Conservation (phyloP, 2,329 filamentous ascomycete genomes). For the Calonectria leucothoes region DNA sequence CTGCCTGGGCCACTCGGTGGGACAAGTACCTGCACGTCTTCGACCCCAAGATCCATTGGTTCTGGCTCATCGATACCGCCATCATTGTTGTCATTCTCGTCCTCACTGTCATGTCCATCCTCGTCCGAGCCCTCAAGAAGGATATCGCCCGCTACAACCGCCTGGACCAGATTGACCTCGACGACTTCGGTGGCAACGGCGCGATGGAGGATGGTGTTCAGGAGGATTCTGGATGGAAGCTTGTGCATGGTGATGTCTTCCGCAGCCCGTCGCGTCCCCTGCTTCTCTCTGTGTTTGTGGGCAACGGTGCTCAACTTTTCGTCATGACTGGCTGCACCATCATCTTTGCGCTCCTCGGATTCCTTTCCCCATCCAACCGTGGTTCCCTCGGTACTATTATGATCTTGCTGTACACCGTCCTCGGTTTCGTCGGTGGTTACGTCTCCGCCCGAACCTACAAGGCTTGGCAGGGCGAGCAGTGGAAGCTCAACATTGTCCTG, state of each 20-base stretch:
- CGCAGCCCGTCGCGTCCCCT: slow-evolving; percentile 86
- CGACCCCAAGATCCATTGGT: slow-evolving; percentile 99
- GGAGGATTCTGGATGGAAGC: slow-evolving; percentile 98
- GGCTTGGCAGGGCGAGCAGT: slow-evolving; percentile 88
- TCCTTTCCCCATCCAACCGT: slow-evolving; percentile 94
- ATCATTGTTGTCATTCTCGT: slow-evolving; percentile 94
- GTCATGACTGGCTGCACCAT: slow-evolving; percentile 98
- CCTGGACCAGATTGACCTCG: slow-evolving; percentile 88
- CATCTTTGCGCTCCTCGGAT: slow-evolving; percentile 90
- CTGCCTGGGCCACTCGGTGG: slow-evolving; percentile 96
- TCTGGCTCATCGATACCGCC: slow-evolving; percentile 95
- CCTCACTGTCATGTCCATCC: slow-evolving; percentile 91
- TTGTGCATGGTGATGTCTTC: slow-evolving; percentile 98
- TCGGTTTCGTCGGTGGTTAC: slow-evolving; percentile 94
- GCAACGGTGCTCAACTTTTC: slow-evolving; percentile 95
- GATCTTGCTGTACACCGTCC: slow-evolving; percentile 91
- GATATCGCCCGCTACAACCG: slow-evolving; percentile 98
- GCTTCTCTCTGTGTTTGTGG: slow-evolving; percentile 86
- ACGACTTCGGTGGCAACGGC: slow-evolving; percentile 85
- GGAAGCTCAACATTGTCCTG: slow-evolving; percentile 92
- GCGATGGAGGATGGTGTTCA: slow-evolving; percentile 91
- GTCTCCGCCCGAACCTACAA: slow-evolving; percentile 93
- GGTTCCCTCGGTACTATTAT: slow-evolving; percentile 94
- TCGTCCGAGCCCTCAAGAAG: slow-evolving; percentile 88
- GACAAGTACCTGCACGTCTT: slow-evolving; percentile 98